Base-by-base conservation (phyloP, 768 basidiomycete species). In the Podaxis mareebaensis region DNA sequence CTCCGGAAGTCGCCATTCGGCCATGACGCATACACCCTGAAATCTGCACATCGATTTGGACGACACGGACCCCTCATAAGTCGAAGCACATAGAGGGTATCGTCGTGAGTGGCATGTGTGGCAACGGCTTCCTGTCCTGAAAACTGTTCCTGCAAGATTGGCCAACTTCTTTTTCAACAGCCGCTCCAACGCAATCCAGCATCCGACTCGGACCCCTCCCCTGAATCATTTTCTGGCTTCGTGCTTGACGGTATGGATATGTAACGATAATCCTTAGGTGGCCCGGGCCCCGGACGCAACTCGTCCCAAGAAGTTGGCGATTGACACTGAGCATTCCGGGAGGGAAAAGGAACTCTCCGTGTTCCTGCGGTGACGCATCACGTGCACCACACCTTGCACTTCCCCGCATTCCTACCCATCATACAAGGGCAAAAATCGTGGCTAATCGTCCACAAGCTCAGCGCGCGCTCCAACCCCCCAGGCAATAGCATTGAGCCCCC, bases 291-390 rank as follows among this genome's bases (percentile, higher is more conserved):
- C 20, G 30, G 13, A 26, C 44, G 58, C 33, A 60, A 38, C 49
- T 60, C 58, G 11, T n/a, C 36, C 36, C 48, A 51, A 52, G 48
- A 39, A 42, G 48, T 60, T 24, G 46, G 44, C 33, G 28, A 22
- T n/a, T 6, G 20, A 36, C 44, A 40, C 36, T 13, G 28, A 39
- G 20, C 17, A 39, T 48, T 58, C 26, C 44, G 20, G 15, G 44
- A 36, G 30, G 44, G 28, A 49, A 33, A 15, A 33, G n/a, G 2
- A 46, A 46, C 44, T 8, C 7, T 46, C 10, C 44, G 8, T 33
- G 33, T 33, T 33, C 33, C 33, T 33, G 33, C 20, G 7, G 20
- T 10, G n/a, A 46, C 20, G 20, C 44, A 46, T n/a, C n/a, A 46
- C 44, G 44, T 17, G n/a, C 20, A 7, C 20, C 44, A 15, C 12